Conservation (phyloP, 2,329 filamentous ascomycete genomes). For the Calycina herbarum region DNA sequence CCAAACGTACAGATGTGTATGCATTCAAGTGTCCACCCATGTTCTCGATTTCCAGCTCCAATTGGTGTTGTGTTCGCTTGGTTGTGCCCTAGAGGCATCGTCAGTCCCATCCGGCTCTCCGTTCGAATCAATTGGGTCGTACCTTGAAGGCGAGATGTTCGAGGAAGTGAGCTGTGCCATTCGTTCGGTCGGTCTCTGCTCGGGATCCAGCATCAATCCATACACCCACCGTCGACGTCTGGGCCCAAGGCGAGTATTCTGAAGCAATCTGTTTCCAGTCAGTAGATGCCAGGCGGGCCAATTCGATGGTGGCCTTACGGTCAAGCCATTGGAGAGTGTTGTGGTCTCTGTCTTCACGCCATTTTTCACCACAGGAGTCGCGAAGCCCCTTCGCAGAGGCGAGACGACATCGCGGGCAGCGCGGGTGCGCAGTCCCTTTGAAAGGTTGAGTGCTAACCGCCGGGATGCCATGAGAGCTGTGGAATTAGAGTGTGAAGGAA, state of each 20-base stretch:
- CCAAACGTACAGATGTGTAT: constrained; percentile 86
- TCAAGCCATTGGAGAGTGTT: constrained; percentile 95
- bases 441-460: constrained; percentile 93
- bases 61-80: constrained; percentile 92
- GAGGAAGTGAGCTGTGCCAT: constrained; percentile 98
- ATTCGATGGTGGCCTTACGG: constrained; percentile 54
- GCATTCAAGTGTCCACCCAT: constrained; percentile 99
- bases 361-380: constrained; percentile 70
- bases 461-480: constrained; percentile 77
- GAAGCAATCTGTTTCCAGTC: constrained; percentile 75
- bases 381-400: constrained; percentile 82
- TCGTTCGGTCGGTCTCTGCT: constrained; percentile 97
- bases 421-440: constrained; percentile 85
- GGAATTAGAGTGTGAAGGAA: constrained; percentile 26
- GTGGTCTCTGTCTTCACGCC: constrained; percentile 91
- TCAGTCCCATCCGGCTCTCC: constrained; percentile 26
- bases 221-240: constrained; percentile 96
- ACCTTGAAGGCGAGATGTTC: constrained; percentile 99
- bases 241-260: constrained; percentile 96
- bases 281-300: constrained; percentile 27
- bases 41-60: constrained; percentile 99
- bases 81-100: constrained; percentile 69
- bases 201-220: constrained; percentile 99
- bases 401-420: constrained; percentile 77
- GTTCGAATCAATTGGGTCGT: constrained; percentile 35